phyloP scores from a whole-genome alignment of 2,329 filamentous ascomycete species.

The Periconia macrospinosa region DNA sequence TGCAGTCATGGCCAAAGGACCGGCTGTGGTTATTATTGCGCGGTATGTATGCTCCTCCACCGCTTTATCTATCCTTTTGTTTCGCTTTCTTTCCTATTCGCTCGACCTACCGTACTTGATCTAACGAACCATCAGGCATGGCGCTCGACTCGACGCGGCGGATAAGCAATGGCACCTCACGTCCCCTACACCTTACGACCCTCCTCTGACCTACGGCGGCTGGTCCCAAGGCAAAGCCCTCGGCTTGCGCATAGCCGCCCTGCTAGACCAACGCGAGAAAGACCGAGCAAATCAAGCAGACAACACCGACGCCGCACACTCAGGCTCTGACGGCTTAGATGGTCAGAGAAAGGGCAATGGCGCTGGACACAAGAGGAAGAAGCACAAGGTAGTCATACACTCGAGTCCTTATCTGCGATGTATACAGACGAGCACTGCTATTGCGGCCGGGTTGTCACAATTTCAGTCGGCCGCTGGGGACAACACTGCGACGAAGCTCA shows the following conservation, averaged over 20 bases:
- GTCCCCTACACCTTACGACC: conserved; percentile 92
- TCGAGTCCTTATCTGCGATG: conserved; percentile 93
- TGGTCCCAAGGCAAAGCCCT: conserved; percentile 85
- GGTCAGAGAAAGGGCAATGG: conserved; percentile 11
- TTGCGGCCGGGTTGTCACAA: conserved; percentile 81
- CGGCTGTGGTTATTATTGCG: conserved; percentile 54
- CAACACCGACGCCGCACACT: conserved; percentile 20
- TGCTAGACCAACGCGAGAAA: conserved; percentile 58
- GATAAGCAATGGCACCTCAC: conserved; percentile 95
- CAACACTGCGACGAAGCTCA: conserved; percentile 22
- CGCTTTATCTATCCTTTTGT: neutral
- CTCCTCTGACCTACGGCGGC: conserved; percentile 90
- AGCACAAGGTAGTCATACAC: conserved; percentile 82
- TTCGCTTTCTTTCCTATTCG: no score
- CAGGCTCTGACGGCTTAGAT: conserved; percentile 25
- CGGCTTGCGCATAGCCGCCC: conserved; percentile 78
- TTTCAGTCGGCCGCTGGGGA: conserved; percentile 45
- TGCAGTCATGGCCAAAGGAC: conserved; percentile 46
- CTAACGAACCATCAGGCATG: conserved; percentile 64
- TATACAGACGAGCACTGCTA: conserved; percentile 86
- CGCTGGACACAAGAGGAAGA: conserved; percentile 56
- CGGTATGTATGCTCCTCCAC: conserved; percentile 38
- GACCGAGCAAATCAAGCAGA: conserved; percentile 40
- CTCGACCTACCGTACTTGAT: conserved; percentile 5
- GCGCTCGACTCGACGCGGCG: conserved; percentile 88